These are phyloP conservation scores for Colletotrichum sp. DNA, from an alignment of 2,329 filamentous ascomycete genomes.

Conservation along the genomic window DNA sequence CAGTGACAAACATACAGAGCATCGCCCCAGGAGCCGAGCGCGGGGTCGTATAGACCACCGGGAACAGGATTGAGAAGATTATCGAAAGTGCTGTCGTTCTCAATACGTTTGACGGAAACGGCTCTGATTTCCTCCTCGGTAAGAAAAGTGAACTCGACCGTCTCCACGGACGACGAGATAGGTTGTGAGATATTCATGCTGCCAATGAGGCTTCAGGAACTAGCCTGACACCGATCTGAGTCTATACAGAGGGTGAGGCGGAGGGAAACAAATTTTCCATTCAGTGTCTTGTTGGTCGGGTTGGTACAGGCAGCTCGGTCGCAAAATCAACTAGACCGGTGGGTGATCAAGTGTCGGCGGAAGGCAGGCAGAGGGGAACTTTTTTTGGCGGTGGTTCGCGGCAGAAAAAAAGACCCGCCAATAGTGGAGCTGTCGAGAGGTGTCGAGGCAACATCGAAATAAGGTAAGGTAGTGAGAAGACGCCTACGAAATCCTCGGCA, in stretches of 20 bases:
- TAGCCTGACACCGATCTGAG: constrained; percentile 1
- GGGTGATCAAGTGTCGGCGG: not conserved
- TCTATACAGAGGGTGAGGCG: constrained; percentile 1
- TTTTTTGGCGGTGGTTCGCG: constrained; percentile 51
- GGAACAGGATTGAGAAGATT: constrained; percentile 87
- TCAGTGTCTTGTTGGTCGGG: not conserved
- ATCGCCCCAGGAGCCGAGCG: constrained; percentile 88
- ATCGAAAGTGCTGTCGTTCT: constrained; percentile 94
- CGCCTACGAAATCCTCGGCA: not conserved
- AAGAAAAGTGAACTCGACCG: constrained; percentile 90
- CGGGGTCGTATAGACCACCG: constrained; percentile 90
- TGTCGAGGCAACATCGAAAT: not conserved
- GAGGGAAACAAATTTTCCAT: constrained; percentile 11
- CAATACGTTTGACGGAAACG: constrained; percentile 92
- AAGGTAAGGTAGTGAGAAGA: not conserved
- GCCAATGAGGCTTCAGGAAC: constrained; percentile 13
- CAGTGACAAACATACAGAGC: constrained; percentile 66
- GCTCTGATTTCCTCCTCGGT: constrained; percentile 81
- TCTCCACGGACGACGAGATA: constrained; percentile 80
- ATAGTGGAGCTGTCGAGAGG: not conserved
- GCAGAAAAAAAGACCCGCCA: constrained; percentile 40
- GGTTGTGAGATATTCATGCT: constrained; percentile 80
- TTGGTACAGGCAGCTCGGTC: not conserved
- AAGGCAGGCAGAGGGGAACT: constrained; percentile 11
- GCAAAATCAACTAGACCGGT: not conserved